Base-by-base conservation (phyloP, 2,329 filamentous ascomycete species). In the Passalora sequoiae region DNA sequence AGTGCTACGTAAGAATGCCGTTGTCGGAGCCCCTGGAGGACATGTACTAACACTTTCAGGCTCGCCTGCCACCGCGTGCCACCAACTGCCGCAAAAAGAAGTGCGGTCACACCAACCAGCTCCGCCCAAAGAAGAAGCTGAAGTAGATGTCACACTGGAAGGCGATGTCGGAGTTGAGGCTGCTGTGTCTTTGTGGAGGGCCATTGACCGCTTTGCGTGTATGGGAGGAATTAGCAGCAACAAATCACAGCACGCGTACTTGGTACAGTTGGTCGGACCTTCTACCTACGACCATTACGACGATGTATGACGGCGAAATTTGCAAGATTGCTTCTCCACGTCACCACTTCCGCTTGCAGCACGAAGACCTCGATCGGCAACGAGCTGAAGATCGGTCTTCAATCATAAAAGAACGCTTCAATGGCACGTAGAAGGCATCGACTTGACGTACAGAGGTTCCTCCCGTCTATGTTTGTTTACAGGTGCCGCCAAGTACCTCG, bases 1-100 rank as follows among this genome's bases (percentile, higher is more conserved):
- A 98, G 86, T 98, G 92, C 86, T 97, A 97, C 76, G 88, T 92
- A 83, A 64, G 38, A 31, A 21, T 10, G 12, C 35, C 28, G 17
- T 15, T 6, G 8, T 12, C 5, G n/a, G 22, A 27, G 12, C 7
- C 35, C 36, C 44, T 25, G 30, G 40, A 54, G 53, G 63, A 57
- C 63, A 44, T 20, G 5, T 6, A 42, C 46, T 49, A 40, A 50
- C 30, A 24, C 33, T 33, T 32, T 29, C 53, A 78, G 73, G 78
- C 80, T 58, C 89, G 91, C 73, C 89, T 97, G 57, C 91, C 91
- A 60, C 91, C 91, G 62, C 88, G 92, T 83, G 92, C 92, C 66
- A 96, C 91, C 81, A 98, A 98, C 86, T 98, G 92, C 87, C 83
- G 89, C 68, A 97, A 97, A 89, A 89, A 89, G 80, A 97, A 97